Conservation (phyloP, 2,329 filamentous ascomycete species). For the Aspergillus hiratsukae region DNA sequence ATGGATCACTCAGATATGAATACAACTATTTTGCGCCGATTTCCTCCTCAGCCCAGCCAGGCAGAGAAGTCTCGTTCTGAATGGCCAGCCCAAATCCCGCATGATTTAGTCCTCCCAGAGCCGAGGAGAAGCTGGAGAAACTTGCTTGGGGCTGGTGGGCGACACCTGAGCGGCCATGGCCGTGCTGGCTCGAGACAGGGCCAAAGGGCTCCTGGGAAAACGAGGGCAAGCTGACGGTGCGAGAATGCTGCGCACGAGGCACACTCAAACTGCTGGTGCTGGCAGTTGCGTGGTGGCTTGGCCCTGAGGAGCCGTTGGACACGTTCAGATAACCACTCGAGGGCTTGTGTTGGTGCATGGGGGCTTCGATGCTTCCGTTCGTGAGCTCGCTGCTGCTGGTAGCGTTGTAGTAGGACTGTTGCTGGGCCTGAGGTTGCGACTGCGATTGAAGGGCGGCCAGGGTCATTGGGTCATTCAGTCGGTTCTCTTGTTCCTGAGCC, state of each 20-base stretch:
- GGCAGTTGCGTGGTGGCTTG: slow-evolving; percentile 67
- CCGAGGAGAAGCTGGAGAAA: slow-evolving; percentile 56
- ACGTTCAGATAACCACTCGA: slow-evolving; percentile 59
- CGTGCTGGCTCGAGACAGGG: slow-evolving; percentile 32
- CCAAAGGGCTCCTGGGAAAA: slow-evolving; percentile 59
- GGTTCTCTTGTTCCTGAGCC: slow-evolving; percentile 63
- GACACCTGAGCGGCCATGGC: slow-evolving; percentile 32
- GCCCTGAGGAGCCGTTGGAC: slow-evolving; percentile 58
- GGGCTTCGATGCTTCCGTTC: slow-evolving; percentile 48
- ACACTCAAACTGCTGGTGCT: slow-evolving; percentile 53
- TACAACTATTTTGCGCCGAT: slow-evolving; percentile 50
- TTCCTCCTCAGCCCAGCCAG: slow-evolving; percentile 62
- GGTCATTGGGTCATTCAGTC: slow-evolving; percentile 39
- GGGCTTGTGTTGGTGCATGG: slow-evolving; percentile 53
- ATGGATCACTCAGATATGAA: slow-evolving; percentile 10
- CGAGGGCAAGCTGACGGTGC: slow-evolving; percentile 82
- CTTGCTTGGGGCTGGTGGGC: slow-evolving; percentile 46
- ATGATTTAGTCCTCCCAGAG: slow-evolving; percentile 55
- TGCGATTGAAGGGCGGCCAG: slow-evolving; percentile 53
- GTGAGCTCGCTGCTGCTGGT: slow-evolving; percentile 62
- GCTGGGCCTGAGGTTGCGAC: slow-evolving; percentile 66
- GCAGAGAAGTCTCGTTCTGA: slow-evolving; percentile 53
- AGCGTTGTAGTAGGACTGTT: slow-evolving; percentile 74
- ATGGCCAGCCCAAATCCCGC: slow-evolving; percentile 57
- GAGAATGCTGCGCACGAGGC: slow-evolving; percentile 60